Base-by-base conservation (phyloP, 768 basidiomycete species). In the Infundibulicybe gibba region DNA sequence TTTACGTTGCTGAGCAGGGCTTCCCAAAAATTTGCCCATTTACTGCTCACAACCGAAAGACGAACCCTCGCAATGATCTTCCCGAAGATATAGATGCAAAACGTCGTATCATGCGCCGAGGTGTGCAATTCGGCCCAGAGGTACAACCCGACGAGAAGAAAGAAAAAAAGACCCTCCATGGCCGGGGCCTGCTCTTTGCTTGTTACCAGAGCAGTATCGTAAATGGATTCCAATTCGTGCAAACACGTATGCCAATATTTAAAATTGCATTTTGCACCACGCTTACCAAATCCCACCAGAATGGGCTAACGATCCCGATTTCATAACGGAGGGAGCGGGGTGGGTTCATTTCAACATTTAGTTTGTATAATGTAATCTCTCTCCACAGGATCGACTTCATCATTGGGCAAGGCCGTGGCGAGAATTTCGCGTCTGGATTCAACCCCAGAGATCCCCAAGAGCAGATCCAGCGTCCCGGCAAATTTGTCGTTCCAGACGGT, bases 111-210 rank as follows among this genome's bases (percentile, higher is more conserved):
- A 66, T 72, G 53, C 72, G 77, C 30, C 66, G 74, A 20, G 72
- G 77, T 19, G 64, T 77, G 37, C 75, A 73, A 41, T 81, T 75
- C 53, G 79, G 79, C 1, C 75, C 77, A 16, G 77, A 78, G 56
- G 61, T 77, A 13, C n/a, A n/a, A n/a, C n/a, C n/a, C n/a, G n/a
- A n/a, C n/a, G n/a, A n/a, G 12, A 73, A 74, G 2, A 43, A 50
- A 4, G 60, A 62, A 2, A 77, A 80, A 53, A 55, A 52, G 3
- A 19, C 46, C 1, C 79, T 1, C 40, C 61, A 68, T 14, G 70
- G 63, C n/a, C 74, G 80, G 33, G 75, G 78, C 15, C 58, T 79
- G 12, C 61, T 76, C 30, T 79, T 78, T 58, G 65, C 60, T n/a
- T 63, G 67, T 46, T 75, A 74, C 50, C 71, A 72, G 53, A 69